These are phyloP conservation scores for Lepidium africanum DNA, from an alignment of 345 rosid genomes.

Conservation along the genomic window DNA sequence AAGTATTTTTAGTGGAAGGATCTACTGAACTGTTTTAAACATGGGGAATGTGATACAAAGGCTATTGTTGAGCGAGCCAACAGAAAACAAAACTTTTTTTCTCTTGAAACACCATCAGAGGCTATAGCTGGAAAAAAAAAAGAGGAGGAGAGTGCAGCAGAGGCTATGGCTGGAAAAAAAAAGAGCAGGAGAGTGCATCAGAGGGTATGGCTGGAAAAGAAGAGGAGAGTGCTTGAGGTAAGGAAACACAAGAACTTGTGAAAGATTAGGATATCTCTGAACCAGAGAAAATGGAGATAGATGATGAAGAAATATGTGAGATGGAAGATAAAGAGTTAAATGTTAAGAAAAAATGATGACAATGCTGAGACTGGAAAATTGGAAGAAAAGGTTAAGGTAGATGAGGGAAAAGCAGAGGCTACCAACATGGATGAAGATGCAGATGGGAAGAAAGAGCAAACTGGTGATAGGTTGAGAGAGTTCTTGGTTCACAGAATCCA, in stretches of 20 bases:
- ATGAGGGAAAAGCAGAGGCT: constrained; percentile 3
- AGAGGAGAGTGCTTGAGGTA: constrained; percentile 8
- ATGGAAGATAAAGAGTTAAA: background rate
- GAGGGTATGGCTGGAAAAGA: constrained; percentile 24
- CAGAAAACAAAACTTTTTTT: constrained; percentile 38
- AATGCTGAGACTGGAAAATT: background rate
- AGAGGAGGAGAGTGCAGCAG: too few species aligned
- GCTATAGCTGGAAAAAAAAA: too few species aligned
- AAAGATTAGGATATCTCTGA: constrained; percentile 7
- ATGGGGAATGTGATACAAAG: constrained; percentile 59
- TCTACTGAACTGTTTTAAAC: constrained; percentile 14
- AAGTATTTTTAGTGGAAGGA: background rate
- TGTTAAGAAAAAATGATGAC: constrained; percentile 10
- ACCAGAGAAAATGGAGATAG: constrained; percentile 17
- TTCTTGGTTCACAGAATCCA: constrained; percentile 52
- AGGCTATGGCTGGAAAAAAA: too few species aligned
- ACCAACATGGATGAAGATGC: constrained; percentile 11
- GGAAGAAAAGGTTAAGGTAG: constrained; percentile 2
- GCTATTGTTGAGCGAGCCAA: constrained; percentile 35
- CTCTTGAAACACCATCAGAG: too few species aligned
- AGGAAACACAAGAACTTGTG: background rate
- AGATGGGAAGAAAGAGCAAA: constrained; percentile 12
- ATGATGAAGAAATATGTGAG: constrained; percentile 7
- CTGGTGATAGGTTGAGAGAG: constrained; percentile 71
- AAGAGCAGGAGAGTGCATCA: too few species aligned